Percentiles rank a stretch among this genome's conserved stretches.
Conservation (phyloP, 257 asterid species). For the Penstemon barbatus region DNA sequence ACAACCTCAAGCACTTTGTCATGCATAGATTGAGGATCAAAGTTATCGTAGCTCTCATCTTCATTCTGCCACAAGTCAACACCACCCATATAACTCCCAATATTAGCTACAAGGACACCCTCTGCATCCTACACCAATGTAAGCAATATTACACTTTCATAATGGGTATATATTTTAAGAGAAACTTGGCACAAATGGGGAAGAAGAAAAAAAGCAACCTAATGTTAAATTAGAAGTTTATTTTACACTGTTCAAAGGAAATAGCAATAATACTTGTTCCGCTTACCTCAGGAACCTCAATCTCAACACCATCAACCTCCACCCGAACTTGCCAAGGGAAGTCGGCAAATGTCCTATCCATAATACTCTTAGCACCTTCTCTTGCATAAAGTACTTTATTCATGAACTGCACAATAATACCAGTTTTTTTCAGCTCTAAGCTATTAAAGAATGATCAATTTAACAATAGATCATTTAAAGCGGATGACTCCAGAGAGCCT, state of each 20-base stretch:
- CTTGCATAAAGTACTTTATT: constrained; percentile 98
- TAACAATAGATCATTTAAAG: constrained; percentile 21
- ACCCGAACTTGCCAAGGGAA: constrained; percentile 93
- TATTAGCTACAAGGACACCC: constrained; percentile 91
- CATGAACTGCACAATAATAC: constrained; percentile 72
- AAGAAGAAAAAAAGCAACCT: not conserved
- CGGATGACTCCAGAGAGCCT: constrained; percentile 22
- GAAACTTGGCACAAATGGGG: not conserved
- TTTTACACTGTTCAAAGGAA: not conserved
- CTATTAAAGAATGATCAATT: constrained; percentile 5
- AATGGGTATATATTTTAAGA: not conserved
- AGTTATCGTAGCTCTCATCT: constrained; percentile 82
- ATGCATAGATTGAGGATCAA: constrained; percentile 98
- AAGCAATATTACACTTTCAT: constrained; percentile 21
- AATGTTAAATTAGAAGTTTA: not conserved
- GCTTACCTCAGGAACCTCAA: constrained; percentile 96
- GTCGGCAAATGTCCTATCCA: constrained; percentile 90
- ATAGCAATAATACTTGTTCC: not conserved
- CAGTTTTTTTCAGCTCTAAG: constrained; percentile 30
- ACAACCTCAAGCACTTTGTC: constrained; percentile 97
- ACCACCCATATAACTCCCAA: constrained; percentile 99
- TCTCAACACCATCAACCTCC: constrained; percentile 91
- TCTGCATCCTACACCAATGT: constrained; percentile 75
- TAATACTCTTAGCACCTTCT: constrained; percentile 94
- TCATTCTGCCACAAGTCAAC: constrained; percentile 99